Conservation (phyloP, 805 yeast genomes). For the Lachancea waltii region DNA sequence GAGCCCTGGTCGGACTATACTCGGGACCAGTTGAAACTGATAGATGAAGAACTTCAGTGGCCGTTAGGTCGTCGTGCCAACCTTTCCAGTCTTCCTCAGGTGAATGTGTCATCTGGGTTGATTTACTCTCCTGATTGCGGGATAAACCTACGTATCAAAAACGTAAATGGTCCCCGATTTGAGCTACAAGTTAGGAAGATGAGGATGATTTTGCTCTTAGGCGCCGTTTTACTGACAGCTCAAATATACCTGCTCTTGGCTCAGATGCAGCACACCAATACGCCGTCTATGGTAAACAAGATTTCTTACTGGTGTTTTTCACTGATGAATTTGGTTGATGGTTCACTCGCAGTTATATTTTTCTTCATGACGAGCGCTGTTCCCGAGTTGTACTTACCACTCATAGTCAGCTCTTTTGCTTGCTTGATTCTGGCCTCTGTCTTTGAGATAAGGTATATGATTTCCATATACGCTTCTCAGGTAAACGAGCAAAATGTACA, state of each 20-base stretch:
- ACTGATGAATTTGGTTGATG: conserved; percentile 60
- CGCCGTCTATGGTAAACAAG: conserved; percentile 75
- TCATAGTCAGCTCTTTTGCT: conserved; percentile 63
- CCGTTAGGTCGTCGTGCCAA: conserved; percentile 79
- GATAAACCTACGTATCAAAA: conserved; percentile 37
- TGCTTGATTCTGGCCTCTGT: conserved; percentile 63
- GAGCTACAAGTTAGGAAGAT: conserved; percentile 39
- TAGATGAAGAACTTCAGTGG: conserved; percentile 64
- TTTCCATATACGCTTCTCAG: conserved; percentile 62
- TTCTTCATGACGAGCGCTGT: conserved; percentile 51
- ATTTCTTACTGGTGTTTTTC: conserved; percentile 66
- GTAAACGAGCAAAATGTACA: conserved; percentile 62
- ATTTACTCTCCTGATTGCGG: conserved; percentile 91
- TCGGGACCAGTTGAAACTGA: conserved; percentile 43
- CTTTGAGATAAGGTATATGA: conserved; percentile 70
- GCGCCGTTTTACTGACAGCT: conserved; percentile 39
- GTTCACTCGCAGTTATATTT: conserved; percentile 56
- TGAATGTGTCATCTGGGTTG: conserved; percentile 50
- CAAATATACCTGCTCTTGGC: conserved; percentile 55
- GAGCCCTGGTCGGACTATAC: conserved; percentile 50
- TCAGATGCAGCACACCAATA: conserved; percentile 65
- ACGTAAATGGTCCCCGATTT: conserved; percentile 47
- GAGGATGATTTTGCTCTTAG: conserved; percentile 38
- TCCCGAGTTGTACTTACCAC: conserved; percentile 54
- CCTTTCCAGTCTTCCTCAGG: conserved; percentile 42